Conservation (phyloP, 352 stramenopile species). For the Globisporangium heterothallicum region DNA sequence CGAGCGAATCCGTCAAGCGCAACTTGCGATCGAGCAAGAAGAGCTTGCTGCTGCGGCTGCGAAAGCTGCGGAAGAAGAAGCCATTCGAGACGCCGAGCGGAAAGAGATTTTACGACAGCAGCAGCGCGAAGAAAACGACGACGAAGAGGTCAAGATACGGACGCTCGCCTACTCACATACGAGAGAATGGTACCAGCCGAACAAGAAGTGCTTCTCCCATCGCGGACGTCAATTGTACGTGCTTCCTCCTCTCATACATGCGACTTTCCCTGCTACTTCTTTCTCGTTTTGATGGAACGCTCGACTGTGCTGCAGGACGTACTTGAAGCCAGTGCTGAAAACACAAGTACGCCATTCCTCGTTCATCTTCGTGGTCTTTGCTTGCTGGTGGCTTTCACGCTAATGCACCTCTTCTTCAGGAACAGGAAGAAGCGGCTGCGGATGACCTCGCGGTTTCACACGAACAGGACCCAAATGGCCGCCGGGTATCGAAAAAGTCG, state of each 20-base stretch:
- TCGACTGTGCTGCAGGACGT: conserved; percentile 31
- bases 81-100: conserved; percentile 16
- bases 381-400: background rate
- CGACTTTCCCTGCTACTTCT: background rate
- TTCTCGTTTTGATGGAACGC: background rate
- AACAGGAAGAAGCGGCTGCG: conserved; percentile 3
- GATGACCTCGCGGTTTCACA: background rate
- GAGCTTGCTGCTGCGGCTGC: conserved; percentile 7
- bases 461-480: background rate
- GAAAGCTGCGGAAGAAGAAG: conserved; percentile 17
- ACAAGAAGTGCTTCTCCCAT: conserved; percentile 61
- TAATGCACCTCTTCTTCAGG: background rate
- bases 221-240: conserved; percentile 48
- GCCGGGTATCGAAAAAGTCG: background rate
- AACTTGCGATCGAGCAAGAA: conserved; percentile 7
- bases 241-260: no score
- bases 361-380: background rate
- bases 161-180: conserved; percentile 53
- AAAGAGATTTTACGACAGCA: conserved; percentile 23
- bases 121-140: conserved; percentile 44
- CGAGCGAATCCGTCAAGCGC: conserved; percentile 1
- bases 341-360: no score
- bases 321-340: conserved; percentile 50
- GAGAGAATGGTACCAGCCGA: conserved; percentile 53
- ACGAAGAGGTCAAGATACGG: conserved; percentile 52